Percentiles rank a stretch among this genome's conserved stretches.
Evolutionary conservation across 257 asterid species (phyloP).

Genomic region (Thymus quinquecostatus): DNA sequence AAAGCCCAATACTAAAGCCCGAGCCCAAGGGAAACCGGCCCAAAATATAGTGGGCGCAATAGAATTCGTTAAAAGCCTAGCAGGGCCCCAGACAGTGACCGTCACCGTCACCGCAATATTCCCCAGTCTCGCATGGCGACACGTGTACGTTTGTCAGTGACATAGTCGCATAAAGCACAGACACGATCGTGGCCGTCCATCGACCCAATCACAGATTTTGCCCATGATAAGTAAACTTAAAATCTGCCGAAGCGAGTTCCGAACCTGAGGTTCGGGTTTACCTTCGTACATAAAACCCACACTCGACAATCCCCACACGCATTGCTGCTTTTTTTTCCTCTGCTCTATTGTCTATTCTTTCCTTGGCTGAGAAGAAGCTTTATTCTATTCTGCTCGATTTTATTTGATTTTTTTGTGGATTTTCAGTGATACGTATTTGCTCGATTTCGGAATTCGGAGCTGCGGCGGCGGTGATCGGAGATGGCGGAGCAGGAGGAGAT

Average conservation of each 20-base stretch:
- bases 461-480: constrained; percentile 27
- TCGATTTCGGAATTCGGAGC: constrained; percentile 1
- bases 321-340: neutral
- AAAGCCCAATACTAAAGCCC: too few relatives aligned
- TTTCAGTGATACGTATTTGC: neutral
- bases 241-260: constrained; percentile 40
- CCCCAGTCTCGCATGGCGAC: constrained; percentile 23
- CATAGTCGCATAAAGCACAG: neutral
- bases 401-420: neutral
- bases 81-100: neutral
- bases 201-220: neutral
- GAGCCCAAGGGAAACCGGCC: neutral
- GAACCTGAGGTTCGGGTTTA: constrained; percentile 46
- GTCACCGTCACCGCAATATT: neutral
- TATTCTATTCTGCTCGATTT: too few relatives aligned
- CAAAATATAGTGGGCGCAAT: neutral
- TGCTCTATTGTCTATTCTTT: constrained; percentile 13
- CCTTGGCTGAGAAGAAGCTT: constrained; percentile 29
- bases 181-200: constrained; percentile 23
- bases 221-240: constrained; percentile 18
- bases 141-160: constrained; percentile 27
- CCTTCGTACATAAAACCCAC: constrained; percentile 37
- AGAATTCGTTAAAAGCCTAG: neutral
- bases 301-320: neutral
- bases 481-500: constrained; percentile 87